Evolutionary conservation across 2,329 filamentous ascomycete genomes (phyloP), one percentile per base, ranked within the genome.

Genomic region (Plenodomus biglobosus): DNA sequence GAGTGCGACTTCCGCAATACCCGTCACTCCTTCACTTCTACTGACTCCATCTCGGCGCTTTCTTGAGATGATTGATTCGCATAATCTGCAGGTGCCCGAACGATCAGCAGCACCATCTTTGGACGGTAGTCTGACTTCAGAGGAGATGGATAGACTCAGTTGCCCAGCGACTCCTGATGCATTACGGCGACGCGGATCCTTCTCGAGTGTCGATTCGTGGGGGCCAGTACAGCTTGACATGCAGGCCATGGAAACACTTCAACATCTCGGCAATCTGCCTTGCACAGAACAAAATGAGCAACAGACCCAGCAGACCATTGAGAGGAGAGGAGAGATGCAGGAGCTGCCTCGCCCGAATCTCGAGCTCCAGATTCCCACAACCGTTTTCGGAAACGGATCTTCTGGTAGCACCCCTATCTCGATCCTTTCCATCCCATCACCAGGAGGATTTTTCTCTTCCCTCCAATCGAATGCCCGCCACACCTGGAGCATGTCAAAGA

Each of bases 381-480:
- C 54, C 3, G 19, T 52, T 4, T 43, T 53, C 19, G 59, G 59
- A 30, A 74, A 69, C 27, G 73, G 68, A 18, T 78, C 64, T n/a
- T 59, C 60, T 37, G 65, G 61, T 19, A 69, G 63, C 42, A 85
- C 86, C 46, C 88, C 86, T 34, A 80, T 96, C 53, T 92, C 88
- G 17, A 85, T 83, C 50, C 80, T 96, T 17, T 92, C 92, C 20
- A 91, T 97, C 27, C 92, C 92, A 5, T 96, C 92, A 0, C 92
- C 92, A 0, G 87, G 90, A 20, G 90, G 88, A 1, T 96, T 96
- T 78, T 96, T 96, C 73, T 89, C 89, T 2, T 90, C 87, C 0
- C 80, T 96, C 21, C 89, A 87, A 32, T 83, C 86, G 3, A 82
- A 84, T 44, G 85, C 86, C 32, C 84, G 91, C 43, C 85, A 86